Evolutionary conservation across 2,329 filamentous ascomycete genomes (phyloP).

Genomic region (Botrytis aclada): DNA sequence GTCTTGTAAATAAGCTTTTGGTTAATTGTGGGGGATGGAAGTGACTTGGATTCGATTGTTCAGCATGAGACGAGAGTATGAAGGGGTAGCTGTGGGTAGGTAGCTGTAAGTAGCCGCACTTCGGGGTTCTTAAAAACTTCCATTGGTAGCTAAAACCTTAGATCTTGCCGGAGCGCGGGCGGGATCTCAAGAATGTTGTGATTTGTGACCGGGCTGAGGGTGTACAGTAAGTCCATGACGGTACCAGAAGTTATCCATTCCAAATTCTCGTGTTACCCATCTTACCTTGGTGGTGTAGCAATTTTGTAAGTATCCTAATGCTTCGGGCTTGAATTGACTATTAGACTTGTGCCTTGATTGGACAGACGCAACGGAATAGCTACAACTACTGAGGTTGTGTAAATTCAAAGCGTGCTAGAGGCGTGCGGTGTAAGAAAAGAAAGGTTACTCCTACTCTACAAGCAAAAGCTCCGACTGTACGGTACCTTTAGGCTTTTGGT

Average conservation of each 20-base stretch:
- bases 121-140: slow-evolving; percentile 10
- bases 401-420: slow-evolving; percentile 8
- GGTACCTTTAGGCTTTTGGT: slow-evolving; percentile 5
- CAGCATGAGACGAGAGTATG: slow-evolving; percentile 2
- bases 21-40: neutral
- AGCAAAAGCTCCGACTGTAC: slow-evolving; percentile 1
- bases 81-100: slow-evolving; percentile 15
- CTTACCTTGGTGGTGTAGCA: neutral
- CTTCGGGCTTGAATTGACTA: neutral
- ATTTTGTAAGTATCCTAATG: neutral
- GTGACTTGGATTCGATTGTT: slow-evolving; percentile 9
- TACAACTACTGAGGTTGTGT: neutral
- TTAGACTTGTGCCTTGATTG: neutral
- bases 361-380: neutral
- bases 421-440: neutral
- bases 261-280: neutral
- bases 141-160: slow-evolving; percentile 4
- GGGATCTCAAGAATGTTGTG: slow-evolving; percentile 15
- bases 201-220: slow-evolving; percentile 14
- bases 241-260: neutral
- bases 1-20: neutral
- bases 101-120: slow-evolving; percentile 1
- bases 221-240: slow-evolving; percentile 14
- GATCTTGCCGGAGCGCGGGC: slow-evolving; percentile 13
- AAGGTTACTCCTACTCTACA: neutral